Evolutionary conservation across 2,329 filamentous ascomycete species (phyloP).

Genomic region (Tolypocladium tropicale): DNA sequence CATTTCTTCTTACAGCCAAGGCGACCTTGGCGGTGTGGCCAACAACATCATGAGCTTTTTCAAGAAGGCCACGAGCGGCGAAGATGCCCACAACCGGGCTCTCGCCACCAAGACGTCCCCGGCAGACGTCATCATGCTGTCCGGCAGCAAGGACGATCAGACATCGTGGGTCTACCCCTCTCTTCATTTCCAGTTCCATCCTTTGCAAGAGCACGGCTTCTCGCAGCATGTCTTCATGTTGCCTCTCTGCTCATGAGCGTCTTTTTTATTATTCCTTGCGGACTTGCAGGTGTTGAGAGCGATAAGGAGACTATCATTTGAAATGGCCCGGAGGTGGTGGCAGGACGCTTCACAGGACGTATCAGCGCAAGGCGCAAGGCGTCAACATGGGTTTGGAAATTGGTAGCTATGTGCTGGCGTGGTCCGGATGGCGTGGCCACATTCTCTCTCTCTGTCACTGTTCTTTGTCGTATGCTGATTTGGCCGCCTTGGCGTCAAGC

Average conservation of each 20-base stretch:
- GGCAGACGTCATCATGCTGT: slow-evolving; percentile 96
- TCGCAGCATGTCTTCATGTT: background rate
- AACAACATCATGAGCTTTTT: slow-evolving; percentile 72
- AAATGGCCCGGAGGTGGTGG: background rate
- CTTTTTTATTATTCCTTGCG: background rate
- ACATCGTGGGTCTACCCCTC: slow-evolving; percentile 60
- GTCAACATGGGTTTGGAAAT: background rate
- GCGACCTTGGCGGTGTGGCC: slow-evolving; percentile 75
- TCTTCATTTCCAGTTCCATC: slow-evolving; percentile 8
- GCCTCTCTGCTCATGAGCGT: background rate
- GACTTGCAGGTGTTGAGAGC: background rate
- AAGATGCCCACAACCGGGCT: slow-evolving; percentile 72
- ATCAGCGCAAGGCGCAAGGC: background rate
- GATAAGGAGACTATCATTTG: background rate
- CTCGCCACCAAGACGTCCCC: slow-evolving; percentile 85
- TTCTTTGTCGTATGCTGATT: slow-evolving; percentile 8
- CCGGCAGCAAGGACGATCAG: slow-evolving; percentile 91
- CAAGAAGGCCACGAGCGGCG: slow-evolving; percentile 77
- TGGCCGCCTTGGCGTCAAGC: slow-evolving; percentile 30
- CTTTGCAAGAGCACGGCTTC: background rate
- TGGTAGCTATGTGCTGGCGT: background rate
- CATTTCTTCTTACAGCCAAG: slow-evolving; percentile 49
- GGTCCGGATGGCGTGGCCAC: background rate
- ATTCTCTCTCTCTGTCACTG: background rate
- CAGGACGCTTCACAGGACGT: background rate